phyloP scores from a whole-genome alignment of 768 basidiomycete genomes.

The Rossbeevera mucosa region DNA sequence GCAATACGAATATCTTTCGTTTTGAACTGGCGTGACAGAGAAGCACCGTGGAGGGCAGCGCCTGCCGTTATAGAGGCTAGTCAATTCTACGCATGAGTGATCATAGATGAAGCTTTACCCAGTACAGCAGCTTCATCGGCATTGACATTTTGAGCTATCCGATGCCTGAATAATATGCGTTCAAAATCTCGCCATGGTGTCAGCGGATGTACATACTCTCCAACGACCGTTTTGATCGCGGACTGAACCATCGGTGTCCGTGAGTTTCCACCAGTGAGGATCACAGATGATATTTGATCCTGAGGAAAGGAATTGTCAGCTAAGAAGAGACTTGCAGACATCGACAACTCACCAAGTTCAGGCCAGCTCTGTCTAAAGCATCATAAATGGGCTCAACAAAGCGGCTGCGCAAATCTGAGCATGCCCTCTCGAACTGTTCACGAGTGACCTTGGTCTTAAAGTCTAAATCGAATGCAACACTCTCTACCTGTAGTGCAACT shows the following conservation, averaged over 20 bases:
- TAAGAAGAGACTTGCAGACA: background rate
- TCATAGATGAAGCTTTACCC: slow-evolving; percentile 36
- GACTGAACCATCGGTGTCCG: slow-evolving; percentile 89
- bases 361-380: slow-evolving; percentile 60
- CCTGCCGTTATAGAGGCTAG: slow-evolving; percentile 30
- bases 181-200: background rate
- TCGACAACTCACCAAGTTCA: slow-evolving; percentile 52
- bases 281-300: slow-evolving; percentile 81
- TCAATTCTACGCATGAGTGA: slow-evolving; percentile 3
- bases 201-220: slow-evolving; percentile 50
- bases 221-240: slow-evolving; percentile 72
- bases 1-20: slow-evolving; percentile 88
- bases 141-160: slow-evolving; percentile 92
- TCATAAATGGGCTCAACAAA: slow-evolving; percentile 73
- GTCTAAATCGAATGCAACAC: slow-evolving; percentile 85
- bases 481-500: slow-evolving; percentile 63
- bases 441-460: slow-evolving; percentile 77
- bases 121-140: slow-evolving; percentile 95
- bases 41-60: slow-evolving; percentile 88
- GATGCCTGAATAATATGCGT: slow-evolving; percentile 43
- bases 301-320: slow-evolving; percentile 27
- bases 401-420: slow-evolving; percentile 54
- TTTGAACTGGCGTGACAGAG: slow-evolving; percentile 84
- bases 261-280: slow-evolving; percentile 88
- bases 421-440: slow-evolving; percentile 71